Evolutionary conservation across 768 basidiomycete species (phyloP).

Genomic region (Exsudoporus frostii): DNA sequence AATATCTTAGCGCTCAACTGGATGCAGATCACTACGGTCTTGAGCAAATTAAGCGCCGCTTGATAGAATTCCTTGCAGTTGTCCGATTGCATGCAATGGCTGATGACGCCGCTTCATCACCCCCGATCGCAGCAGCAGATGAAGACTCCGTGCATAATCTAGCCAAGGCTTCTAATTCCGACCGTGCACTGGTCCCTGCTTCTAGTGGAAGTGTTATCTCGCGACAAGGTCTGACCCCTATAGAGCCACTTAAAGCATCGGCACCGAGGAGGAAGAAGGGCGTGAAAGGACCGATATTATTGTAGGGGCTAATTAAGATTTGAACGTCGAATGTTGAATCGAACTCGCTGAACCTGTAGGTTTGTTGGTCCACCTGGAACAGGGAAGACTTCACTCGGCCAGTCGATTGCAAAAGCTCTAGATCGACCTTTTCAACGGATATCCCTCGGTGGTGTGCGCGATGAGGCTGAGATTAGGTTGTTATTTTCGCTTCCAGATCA

Average conservation of each 20-base stretch:
- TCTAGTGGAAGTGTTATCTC: conserved; percentile 13
- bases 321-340: background rate
- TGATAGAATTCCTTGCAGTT: conserved; percentile 91
- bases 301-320: conserved; percentile 38
- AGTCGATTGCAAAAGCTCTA: conserved; percentile 81
- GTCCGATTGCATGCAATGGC: conserved; percentile 52
- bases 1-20: conserved; percentile 49
- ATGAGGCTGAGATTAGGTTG: conserved; percentile 78
- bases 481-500: conserved; percentile 4
- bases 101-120: conserved; percentile 11
- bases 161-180: conserved; percentile 16
- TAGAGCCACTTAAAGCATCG: conserved; percentile 2
- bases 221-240: conserved; percentile 6
- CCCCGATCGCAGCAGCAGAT: background rate
- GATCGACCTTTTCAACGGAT: conserved; percentile 88
- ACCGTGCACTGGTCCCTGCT: conserved; percentile 21
- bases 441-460: conserved; percentile 86
- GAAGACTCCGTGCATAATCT: conserved; percentile 17
- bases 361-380: conserved; percentile 91
- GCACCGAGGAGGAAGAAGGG: conserved; percentile 32
- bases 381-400: conserved; percentile 89
- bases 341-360: conserved; percentile 32
- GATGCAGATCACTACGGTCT: conserved; percentile 91
- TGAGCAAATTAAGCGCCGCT: conserved; percentile 86
- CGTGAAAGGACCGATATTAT: conserved; percentile 70